These are phyloP conservation scores for Xylaria telfairii DNA, from an alignment of 495 filamentous ascomycete genomes.

Conservation along the genomic window DNA sequence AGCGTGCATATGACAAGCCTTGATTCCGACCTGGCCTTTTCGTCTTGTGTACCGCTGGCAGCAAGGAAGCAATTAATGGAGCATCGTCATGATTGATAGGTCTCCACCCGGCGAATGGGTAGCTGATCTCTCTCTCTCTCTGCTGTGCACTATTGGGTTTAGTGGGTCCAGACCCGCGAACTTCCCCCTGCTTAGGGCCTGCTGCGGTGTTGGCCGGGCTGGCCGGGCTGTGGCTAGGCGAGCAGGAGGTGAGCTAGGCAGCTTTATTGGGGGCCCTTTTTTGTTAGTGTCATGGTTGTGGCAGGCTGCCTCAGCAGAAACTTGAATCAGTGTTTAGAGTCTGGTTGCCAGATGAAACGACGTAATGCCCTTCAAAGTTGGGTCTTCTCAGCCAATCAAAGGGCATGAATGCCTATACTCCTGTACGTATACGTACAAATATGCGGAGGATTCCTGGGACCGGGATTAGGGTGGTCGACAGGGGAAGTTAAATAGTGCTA, in stretches of 20 bases:
- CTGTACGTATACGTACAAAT: too few species aligned
- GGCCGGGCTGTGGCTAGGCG: too few species aligned
- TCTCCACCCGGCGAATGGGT: conserved; percentile 3
- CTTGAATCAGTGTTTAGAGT: background rate
- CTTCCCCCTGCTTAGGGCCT: too few species aligned
- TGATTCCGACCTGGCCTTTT: conserved; percentile 18
- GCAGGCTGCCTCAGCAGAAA: conserved; percentile 9
- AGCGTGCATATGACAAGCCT: conserved; percentile 9
- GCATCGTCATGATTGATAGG: conserved; percentile 15
- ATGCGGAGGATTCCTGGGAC: conserved; percentile 9
- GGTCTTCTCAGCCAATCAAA: conserved; percentile 11
- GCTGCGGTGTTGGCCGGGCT: background rate
- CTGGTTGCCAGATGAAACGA: background rate
- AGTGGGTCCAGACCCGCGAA: background rate
- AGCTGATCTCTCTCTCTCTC: background rate
- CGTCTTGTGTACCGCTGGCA: conserved; percentile 21
- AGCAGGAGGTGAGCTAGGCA: too few species aligned
- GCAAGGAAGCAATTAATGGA: conserved; percentile 11
- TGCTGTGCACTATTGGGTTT: background rate
- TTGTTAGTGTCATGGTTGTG: background rate
- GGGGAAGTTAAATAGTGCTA: background rate
- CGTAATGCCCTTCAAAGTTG: conserved; percentile 14
- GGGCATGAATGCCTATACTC: too few species aligned
- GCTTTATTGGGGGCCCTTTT: background rate
- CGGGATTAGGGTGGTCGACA: background rate